Percentiles rank a stretch among this genome's conserved stretches.
These are phyloP conservation scores for Yarrowia osloensis DNA, from an alignment of 805 yeast species.

Conservation along the genomic window DNA sequence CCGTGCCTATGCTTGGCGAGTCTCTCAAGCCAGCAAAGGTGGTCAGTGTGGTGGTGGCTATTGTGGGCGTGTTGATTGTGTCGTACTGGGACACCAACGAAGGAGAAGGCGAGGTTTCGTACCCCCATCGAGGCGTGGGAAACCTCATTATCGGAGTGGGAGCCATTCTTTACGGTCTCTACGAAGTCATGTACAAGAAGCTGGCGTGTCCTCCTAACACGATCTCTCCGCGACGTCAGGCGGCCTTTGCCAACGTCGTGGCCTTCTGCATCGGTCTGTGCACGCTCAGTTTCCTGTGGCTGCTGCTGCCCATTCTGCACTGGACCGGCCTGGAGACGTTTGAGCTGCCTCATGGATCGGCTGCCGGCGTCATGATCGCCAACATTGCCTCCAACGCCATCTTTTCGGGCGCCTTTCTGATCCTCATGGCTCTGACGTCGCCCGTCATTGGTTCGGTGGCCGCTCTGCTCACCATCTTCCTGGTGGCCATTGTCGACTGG, in stretches of 20 bases:
- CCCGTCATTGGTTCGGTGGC: conserved; percentile 76
- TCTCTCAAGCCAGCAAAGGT: conserved; percentile 62
- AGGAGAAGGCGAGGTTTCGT: conserved; percentile 34
- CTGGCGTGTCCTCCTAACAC: conserved; percentile 71
- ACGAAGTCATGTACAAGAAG: conserved; percentile 80
- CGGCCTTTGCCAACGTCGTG: conserved; percentile 75
- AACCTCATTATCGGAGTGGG: conserved; percentile 71
- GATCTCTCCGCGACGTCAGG: conserved; percentile 67
- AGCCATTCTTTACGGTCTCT: conserved; percentile 75
- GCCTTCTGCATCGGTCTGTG: conserved; percentile 67
- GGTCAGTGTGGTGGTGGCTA: conserved; percentile 67
- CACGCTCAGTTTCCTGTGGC: conserved; percentile 55
- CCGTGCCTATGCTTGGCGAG: conserved; percentile 72
- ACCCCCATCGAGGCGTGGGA: conserved; percentile 67
- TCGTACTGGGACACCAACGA: conserved; percentile 53
- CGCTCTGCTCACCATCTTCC: conserved; percentile 70
- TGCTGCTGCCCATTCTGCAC: conserved; percentile 53
- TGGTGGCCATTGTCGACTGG: conserved; percentile 81
- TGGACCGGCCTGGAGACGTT: conserved; percentile 60
- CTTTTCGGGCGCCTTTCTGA: conserved; percentile 70
- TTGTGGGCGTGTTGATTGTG: conserved; percentile 73
- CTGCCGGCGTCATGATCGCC: conserved; percentile 51
- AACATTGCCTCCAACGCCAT: conserved; percentile 65
- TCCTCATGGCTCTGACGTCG: conserved; percentile 78
- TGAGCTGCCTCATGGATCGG: conserved; percentile 49